phyloP scores from a whole-genome alignment of 140 eudicot genomes.

The Stevia rebaudiana region DNA sequence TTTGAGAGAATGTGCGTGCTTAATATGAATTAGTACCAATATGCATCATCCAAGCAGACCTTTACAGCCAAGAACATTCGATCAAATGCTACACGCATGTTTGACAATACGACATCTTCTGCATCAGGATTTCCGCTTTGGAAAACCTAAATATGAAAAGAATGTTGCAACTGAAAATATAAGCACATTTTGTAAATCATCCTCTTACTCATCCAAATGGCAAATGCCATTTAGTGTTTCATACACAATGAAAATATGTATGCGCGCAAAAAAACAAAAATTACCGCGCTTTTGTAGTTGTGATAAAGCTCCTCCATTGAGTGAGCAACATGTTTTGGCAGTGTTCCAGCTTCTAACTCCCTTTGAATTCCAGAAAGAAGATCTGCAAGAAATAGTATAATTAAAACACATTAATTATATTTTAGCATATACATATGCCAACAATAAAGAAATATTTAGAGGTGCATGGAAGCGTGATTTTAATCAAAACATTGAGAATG shows the following conservation, averaged over 20 bases:
- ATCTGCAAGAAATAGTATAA: slow-evolving; percentile 44
- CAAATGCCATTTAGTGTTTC: slow-evolving; percentile 9
- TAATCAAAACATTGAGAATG: background rate
- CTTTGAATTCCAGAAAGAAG: slow-evolving; percentile 63
- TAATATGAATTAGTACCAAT: background rate
- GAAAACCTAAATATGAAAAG: slow-evolving; percentile 45
- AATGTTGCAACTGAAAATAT: background rate
- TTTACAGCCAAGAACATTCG: slow-evolving; percentile 71
- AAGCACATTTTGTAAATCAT: background rate
- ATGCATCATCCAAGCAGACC: slow-evolving; percentile 39
- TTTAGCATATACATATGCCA: background rate
- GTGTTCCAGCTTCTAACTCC: slow-evolving; percentile 71
- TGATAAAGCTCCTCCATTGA: slow-evolving; percentile 88
- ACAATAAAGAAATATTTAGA: background rate
- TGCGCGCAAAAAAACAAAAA: slow-evolving; percentile 19
- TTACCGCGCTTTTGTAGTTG: slow-evolving; percentile 86
- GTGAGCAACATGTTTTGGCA: slow-evolving; percentile 58
- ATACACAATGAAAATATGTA: slow-evolving; percentile 11
- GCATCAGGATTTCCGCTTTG: slow-evolving; percentile 72
- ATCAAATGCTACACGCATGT: slow-evolving; percentile 80
- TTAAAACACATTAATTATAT: slow-evolving; percentile 1
- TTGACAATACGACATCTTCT: slow-evolving; percentile 64
- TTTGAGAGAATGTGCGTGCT: background rate
- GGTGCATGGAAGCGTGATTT: background rate
- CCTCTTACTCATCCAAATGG: slow-evolving; percentile 8